Conservation (phyloP, 257 asterid genomes). For the Nicotiana attenuata region DNA sequence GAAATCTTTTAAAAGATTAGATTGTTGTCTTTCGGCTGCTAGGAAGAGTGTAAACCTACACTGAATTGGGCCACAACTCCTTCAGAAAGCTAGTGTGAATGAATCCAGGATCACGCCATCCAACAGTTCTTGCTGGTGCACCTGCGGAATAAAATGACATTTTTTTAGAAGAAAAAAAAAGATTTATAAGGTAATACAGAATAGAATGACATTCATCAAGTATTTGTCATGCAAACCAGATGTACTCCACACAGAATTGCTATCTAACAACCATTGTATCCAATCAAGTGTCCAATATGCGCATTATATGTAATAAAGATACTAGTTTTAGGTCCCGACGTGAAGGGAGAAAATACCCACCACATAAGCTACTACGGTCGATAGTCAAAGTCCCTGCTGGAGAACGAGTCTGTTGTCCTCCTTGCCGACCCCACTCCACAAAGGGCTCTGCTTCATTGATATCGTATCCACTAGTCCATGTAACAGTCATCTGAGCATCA, state of each 20-base stretch:
- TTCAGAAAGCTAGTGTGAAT: conserved; percentile 50
- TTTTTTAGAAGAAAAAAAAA: neutral
- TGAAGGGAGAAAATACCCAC: conserved; percentile 33
- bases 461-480: conserved; percentile 93
- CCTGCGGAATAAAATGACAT: conserved; percentile 35
- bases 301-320: neutral
- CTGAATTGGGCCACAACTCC: conserved; percentile 51
- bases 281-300: neutral
- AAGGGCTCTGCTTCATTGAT: conserved; percentile 60
- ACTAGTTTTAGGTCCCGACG: neutral
- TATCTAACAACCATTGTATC: neutral
- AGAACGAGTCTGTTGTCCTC: conserved; percentile 47
- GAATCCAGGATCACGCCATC: conserved; percentile 70
- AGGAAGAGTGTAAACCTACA: conserved; percentile 25
- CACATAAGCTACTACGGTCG: conserved; percentile 80
- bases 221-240: neutral
- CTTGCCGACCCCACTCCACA: conserved; percentile 80
- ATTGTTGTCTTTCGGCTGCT: neutral
- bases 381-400: conserved; percentile 84
- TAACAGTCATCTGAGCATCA: conserved; percentile 76
- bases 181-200: conserved; percentile 22
- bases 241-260: neutral
- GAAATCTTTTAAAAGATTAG: neutral
- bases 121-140: conserved; percentile 65
- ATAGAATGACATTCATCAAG: neutral